Percentiles rank a stretch among this genome's conserved stretches.
Conservation (phyloP, 2,329 filamentous ascomycete species). For the Alternaria metachromatica region DNA sequence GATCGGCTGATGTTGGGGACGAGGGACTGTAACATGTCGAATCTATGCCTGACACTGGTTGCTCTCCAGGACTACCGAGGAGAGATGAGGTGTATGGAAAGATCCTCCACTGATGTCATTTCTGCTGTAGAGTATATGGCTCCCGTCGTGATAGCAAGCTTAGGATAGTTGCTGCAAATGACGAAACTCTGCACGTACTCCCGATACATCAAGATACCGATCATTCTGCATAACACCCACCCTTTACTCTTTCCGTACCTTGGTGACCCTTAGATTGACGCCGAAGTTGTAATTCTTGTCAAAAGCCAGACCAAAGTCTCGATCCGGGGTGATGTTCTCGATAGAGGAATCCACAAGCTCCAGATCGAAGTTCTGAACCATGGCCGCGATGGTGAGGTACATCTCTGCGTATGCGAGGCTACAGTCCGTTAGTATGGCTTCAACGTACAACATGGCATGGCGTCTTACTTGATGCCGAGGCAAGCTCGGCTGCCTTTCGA, state of each 20-base stretch:
- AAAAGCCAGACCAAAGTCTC: constrained; percentile 15
- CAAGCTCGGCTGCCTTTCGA: constrained; percentile 49
- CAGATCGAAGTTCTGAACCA: constrained; percentile 21
- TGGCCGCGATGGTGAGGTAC: constrained; percentile 16
- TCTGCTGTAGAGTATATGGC: not conserved
- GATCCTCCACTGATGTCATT: not conserved
- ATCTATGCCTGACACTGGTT: not conserved
- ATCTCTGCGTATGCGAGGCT: constrained; percentile 39
- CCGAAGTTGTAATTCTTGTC: constrained; percentile 14
- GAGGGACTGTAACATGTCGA: not conserved
- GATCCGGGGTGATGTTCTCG: constrained; percentile 11
- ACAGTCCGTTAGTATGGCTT: not conserved
- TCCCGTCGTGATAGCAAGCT: not conserved
- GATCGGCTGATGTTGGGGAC: not conserved
- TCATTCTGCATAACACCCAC: too few relatives aligned
- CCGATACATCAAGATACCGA: not conserved
- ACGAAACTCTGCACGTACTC: not conserved
- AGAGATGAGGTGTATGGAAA: not conserved
- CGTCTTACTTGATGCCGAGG: constrained; percentile 39
- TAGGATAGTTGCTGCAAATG: not conserved
- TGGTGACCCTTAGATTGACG: constrained; percentile 9
- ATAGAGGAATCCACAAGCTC: constrained; percentile 20
- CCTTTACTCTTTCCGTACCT: constrained; percentile 1
- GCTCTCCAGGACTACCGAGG: too few relatives aligned
- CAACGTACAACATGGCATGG: too few relatives aligned